Base-by-base conservation (phyloP, 495 filamentous ascomycete species). In the Podospora australis region DNA sequence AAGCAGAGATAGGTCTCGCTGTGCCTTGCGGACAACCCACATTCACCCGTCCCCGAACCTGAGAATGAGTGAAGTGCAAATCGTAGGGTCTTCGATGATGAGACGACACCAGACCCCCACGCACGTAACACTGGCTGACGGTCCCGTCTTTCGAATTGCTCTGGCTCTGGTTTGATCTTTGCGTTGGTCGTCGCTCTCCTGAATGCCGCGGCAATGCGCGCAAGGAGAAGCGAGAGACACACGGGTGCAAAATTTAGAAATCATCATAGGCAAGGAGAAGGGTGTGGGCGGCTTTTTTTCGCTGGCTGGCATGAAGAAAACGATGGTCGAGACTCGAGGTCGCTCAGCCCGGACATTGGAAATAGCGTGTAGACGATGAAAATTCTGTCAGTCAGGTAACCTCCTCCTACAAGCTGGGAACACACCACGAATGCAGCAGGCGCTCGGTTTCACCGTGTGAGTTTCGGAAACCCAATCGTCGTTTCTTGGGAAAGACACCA, bases 71-170 rank as follows among this genome's bases (percentile, higher is more conserved):
- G n/a, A 24, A 26, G 14, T 43, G 40, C 40, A 43, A 43, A 43
- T 43, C 28, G 40, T 26, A 23, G 8, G 22, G n/a, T n/a, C n/a
- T n/a, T n/a, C n/a, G n/a, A 24, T 23, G 7, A 5, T 13, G 40
- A 43, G 40, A 43, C 40, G 22, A 43, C 40, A 43, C 22, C 14
- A 25, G n/a, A 43, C 40, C 40, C 40, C 40, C 40, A 43, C 40
- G 40, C 28, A 26, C 28, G 40, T 16, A n/a, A n/a, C 20, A 26
- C 40, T 43, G 23, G 22, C 28, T 36, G 32, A n/a, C 32, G 32
- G 40, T 43, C 23, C 21, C 40, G 40, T 43, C 11, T 26, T 24
- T 43, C 22, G 40, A 26, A 16, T 43, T 23, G 8, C 23, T 43
- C 40, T 43, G 38, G 38, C 21, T 22, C 30, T 36, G n/a, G 40